phyloP scores from a whole-genome alignment of 345 rosid species.

The Camelina neglecta region DNA sequence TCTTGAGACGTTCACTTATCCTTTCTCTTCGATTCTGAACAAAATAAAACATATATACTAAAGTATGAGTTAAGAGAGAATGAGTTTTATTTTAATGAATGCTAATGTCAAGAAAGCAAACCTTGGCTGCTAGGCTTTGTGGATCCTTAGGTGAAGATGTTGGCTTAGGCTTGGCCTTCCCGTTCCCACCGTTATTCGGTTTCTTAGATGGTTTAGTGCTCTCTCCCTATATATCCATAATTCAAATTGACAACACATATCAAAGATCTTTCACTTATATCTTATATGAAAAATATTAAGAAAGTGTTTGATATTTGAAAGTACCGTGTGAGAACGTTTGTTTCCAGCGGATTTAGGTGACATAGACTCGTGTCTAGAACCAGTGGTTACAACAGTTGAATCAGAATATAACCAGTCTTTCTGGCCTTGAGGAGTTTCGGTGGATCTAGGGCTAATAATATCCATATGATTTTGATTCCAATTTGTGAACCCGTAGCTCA shows the following conservation, averaged over 20 bases:
- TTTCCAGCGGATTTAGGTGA: constrained; percentile 47
- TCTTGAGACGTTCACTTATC: constrained; percentile 83
- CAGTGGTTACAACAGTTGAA: constrained; percentile 52
- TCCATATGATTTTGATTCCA: constrained; percentile 51
- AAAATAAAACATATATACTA: constrained; percentile 20
- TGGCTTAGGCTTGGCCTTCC: constrained; percentile 59
- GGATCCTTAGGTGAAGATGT: constrained; percentile 70
- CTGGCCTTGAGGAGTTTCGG: constrained; percentile 43
- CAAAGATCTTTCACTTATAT: background rate
- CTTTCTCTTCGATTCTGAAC: constrained; percentile 83
- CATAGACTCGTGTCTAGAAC: constrained; percentile 48
- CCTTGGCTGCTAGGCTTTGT: constrained; percentile 97
- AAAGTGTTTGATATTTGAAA: constrained; percentile 1
- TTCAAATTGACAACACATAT: background rate
- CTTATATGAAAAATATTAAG: background rate
- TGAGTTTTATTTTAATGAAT: background rate
- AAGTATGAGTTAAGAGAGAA: background rate
- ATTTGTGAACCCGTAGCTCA: constrained; percentile 42
- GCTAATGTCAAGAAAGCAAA: constrained; percentile 31
- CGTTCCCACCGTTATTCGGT: constrained; percentile 45
- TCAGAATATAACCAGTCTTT: constrained; percentile 74
- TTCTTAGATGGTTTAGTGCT: constrained; percentile 60
- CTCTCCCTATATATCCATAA: constrained; percentile 53
- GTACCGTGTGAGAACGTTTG: constrained; percentile 68
- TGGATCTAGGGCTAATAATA: constrained; percentile 49